phyloP scores from a whole-genome alignment of 2,329 filamentous ascomycete genomes.

The Aspergillus clavatus region DNA sequence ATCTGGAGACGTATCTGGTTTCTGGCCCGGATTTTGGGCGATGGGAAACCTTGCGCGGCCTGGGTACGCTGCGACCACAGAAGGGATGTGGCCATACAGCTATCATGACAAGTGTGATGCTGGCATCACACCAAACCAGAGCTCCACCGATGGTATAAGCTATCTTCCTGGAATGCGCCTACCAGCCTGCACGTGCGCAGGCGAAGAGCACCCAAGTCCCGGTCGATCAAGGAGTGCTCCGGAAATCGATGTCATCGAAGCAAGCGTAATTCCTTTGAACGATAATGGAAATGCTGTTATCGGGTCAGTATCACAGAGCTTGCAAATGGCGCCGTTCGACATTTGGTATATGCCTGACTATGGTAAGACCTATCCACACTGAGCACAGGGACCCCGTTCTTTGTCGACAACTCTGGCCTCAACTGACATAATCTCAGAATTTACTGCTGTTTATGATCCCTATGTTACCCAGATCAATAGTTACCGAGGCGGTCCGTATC shows the following conservation, averaged over 20 bases:
- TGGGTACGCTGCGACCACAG: conserved; percentile 64
- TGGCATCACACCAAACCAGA: conserved; percentile 69
- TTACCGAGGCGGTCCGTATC: conserved; percentile 59
- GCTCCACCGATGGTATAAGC: conserved; percentile 61
- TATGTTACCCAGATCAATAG: conserved; percentile 53
- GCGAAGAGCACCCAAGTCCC: conserved; percentile 60
- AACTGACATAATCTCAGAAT: conserved; percentile 40
- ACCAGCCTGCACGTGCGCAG: conserved; percentile 62
- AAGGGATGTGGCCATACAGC: conserved; percentile 70
- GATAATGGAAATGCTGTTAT: conserved; percentile 46
- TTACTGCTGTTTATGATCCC: conserved; percentile 60
- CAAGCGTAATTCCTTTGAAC: conserved; percentile 53
- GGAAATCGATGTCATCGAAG: conserved; percentile 69
- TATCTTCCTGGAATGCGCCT: conserved; percentile 66
- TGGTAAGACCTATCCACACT: conserved; percentile 26
- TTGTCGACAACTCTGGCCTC: background rate
- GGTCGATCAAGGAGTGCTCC: conserved; percentile 63
- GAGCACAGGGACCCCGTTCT: background rate
- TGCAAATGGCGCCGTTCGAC: conserved; percentile 66
- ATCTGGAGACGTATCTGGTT: conserved; percentile 60
- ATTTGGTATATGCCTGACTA: conserved; percentile 64
- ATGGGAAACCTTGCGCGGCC: conserved; percentile 69
- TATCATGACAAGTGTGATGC: conserved; percentile 65
- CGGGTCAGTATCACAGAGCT: conserved; percentile 61
- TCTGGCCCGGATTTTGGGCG: conserved; percentile 72